These are phyloP conservation scores for Austroboletus festivus DNA, from an alignment of 768 basidiomycete species.

Conservation along the genomic window DNA sequence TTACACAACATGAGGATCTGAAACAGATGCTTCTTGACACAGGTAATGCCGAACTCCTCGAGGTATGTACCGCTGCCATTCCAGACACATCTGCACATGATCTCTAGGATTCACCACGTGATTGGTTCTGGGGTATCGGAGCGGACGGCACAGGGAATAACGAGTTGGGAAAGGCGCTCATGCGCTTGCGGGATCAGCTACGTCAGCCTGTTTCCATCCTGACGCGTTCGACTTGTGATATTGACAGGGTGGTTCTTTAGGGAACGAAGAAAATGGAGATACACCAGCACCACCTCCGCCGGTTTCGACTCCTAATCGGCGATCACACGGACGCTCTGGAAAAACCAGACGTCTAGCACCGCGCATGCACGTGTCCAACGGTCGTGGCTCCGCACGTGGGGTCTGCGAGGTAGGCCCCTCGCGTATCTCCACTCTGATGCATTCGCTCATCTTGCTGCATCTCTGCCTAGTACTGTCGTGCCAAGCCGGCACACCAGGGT, in stretches of 20 bases:
- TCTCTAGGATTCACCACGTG: conserved; percentile 63
- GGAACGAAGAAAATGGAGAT: conserved; percentile 6
- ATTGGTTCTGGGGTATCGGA: conserved; percentile 76
- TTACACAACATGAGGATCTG: conserved; percentile 62
- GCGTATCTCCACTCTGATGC: too few relatives aligned
- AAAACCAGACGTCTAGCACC: conserved; percentile 10
- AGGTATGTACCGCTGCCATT: conserved; percentile 39
- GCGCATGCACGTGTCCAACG: conserved; percentile 5
- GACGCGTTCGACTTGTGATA: not conserved
- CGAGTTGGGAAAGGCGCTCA: conserved; percentile 69
- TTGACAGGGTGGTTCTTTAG: too few relatives aligned
- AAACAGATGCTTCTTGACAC: conserved; percentile 62
- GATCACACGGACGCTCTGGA: not conserved
- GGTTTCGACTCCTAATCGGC: conserved; percentile 4
- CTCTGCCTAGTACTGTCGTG: conserved; percentile 40
- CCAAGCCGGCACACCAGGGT: conserved; percentile 52
- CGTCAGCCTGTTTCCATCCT: conserved; percentile 28
- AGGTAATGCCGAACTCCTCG: conserved; percentile 61
- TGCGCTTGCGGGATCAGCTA: conserved; percentile 56
- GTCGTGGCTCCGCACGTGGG: conserved; percentile 1
- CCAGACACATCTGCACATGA: not conserved
- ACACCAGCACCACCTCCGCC: not conserved
- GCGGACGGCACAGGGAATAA: conserved; percentile 64
- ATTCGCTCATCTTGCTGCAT: too few relatives aligned
- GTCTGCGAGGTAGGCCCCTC: conserved; percentile 24